Percentiles rank a stretch among this genome's conserved stretches.
phyloP scores from a whole-genome alignment of 495 filamentous ascomycete species.

The Amphirosellinia nigrospora region DNA sequence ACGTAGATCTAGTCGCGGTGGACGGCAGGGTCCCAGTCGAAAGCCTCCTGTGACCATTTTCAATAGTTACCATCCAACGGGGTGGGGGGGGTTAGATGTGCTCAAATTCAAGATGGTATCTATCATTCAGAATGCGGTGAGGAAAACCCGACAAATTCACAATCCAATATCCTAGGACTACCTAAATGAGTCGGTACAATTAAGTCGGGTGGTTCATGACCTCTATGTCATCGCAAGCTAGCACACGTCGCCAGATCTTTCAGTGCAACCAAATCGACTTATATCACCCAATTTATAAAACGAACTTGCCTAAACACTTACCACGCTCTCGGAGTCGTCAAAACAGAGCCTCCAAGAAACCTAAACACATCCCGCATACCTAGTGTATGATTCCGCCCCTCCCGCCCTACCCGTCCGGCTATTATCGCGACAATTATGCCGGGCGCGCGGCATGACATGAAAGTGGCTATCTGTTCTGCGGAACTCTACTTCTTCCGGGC shows the following conservation, averaged over 20 bases:
- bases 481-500: not conserved
- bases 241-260: not conserved
- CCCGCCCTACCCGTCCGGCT: slow-evolving; percentile 4
- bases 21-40: not conserved
- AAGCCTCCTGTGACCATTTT: not conserved
- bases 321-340: not conserved
- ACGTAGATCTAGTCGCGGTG: not conserved
- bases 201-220: too few species aligned
- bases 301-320: not conserved
- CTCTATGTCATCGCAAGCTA: too few species aligned
- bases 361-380: not conserved
- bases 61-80: not conserved
- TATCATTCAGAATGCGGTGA: not conserved
- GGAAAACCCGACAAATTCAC: not conserved
- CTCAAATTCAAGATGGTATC: not conserved
- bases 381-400: not conserved
- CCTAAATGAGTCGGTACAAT: too few species aligned
- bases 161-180: not conserved
- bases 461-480: not conserved
- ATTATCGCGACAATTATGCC: slow-evolving; percentile 18
- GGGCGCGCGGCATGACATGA: slow-evolving; percentile 3
- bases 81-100: not conserved
- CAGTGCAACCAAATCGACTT: not conserved
- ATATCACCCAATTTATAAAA: not conserved
- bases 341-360: not conserved